Evolutionary conservation across 495 filamentous ascomycete species (phyloP).

Genomic region (Penicillium atrosanguineum): DNA sequence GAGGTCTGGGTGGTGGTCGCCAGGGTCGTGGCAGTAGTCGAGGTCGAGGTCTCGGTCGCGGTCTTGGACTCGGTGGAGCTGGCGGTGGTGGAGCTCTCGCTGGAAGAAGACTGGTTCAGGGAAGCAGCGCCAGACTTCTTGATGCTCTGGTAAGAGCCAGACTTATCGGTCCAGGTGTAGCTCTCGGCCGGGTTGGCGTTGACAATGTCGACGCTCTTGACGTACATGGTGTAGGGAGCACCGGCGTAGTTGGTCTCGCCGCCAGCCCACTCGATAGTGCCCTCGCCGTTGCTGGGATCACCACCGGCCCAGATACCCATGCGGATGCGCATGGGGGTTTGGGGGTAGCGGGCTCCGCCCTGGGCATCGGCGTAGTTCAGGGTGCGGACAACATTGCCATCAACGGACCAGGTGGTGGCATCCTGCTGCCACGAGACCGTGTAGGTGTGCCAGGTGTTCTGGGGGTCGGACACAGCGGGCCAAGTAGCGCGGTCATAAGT

Average conservation of each 20-base stretch:
- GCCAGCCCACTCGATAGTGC: conserved; percentile 73
- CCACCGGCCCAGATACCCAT: conserved; percentile 88
- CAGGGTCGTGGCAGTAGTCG: conserved; percentile 16
- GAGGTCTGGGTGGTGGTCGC: conserved; percentile 16
- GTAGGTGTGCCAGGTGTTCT: conserved; percentile 76
- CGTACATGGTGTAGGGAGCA: conserved; percentile 77
- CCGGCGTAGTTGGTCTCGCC: conserved; percentile 68
- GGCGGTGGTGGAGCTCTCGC: conserved; percentile 9
- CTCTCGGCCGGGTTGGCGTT: conserved; percentile 45
- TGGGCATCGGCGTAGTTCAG: conserved; percentile 57
- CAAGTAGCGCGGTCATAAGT: conserved; percentile 73
- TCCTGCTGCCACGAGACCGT: conserved; percentile 78
- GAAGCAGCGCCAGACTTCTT: conserved; percentile 41
- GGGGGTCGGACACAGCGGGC: conserved; percentile 57
- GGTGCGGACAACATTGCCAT: conserved; percentile 69
- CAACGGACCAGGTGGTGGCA: conserved; percentile 74
- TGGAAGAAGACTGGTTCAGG: conserved; percentile 4
- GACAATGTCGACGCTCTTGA: conserved; percentile 54
- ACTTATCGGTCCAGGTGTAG: conserved; percentile 66
- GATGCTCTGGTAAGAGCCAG: conserved; percentile 70
- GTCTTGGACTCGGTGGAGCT: conserved; percentile 4
- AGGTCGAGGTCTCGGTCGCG: conserved; percentile 3
- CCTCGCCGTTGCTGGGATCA: conserved; percentile 63
- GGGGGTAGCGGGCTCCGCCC: conserved; percentile 74
- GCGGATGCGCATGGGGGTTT: conserved; percentile 86